Evolutionary conservation across 139 green algal species (phyloP).

Genomic region (Coccomyxa sp.): DNA sequence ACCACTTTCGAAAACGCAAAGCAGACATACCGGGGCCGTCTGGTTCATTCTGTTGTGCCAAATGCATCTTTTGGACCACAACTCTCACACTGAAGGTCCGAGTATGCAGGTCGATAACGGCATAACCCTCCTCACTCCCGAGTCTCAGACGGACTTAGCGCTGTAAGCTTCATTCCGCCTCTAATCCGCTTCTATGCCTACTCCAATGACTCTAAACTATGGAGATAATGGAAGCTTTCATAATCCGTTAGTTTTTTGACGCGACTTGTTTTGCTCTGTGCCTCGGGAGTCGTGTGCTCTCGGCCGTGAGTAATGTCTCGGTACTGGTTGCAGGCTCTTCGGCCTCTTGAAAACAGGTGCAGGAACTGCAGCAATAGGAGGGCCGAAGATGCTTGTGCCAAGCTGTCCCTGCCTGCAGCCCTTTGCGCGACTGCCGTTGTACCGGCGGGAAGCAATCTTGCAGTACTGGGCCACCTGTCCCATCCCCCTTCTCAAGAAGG

Average conservation of each 20-base stretch:
- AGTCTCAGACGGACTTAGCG: conserved; percentile 12
- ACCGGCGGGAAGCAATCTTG: conserved; percentile 21
- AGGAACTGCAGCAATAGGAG: not conserved
- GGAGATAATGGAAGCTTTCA: no score
- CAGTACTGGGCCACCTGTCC: conserved; percentile 5
- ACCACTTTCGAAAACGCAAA: no score
- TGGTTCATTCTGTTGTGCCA: not conserved
- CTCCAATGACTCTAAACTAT: not conserved
- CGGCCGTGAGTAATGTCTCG: no score
- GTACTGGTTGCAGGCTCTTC: no score
- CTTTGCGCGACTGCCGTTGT: conserved; percentile 11
- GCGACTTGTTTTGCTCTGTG: not conserved
- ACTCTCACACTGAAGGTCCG: not conserved
- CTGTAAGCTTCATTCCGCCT: not conserved
- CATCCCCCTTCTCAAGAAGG: conserved; percentile 18
- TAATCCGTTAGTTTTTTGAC: no score
- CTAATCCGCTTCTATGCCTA: not conserved
- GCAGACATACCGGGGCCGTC: no score
- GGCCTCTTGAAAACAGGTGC: not conserved
- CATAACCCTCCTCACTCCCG: conserved; percentile 3
- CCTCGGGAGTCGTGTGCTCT: not conserved
- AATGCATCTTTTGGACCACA: not conserved
- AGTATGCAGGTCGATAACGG: conserved; percentile 12
- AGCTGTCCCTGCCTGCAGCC: not conserved
- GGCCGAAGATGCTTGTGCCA: not conserved